Percentiles rank a stretch among this genome's conserved stretches.
Conservation (phyloP, 1,284 basidiomycete species). For the Sanghuangporus sanghuang region DNA sequence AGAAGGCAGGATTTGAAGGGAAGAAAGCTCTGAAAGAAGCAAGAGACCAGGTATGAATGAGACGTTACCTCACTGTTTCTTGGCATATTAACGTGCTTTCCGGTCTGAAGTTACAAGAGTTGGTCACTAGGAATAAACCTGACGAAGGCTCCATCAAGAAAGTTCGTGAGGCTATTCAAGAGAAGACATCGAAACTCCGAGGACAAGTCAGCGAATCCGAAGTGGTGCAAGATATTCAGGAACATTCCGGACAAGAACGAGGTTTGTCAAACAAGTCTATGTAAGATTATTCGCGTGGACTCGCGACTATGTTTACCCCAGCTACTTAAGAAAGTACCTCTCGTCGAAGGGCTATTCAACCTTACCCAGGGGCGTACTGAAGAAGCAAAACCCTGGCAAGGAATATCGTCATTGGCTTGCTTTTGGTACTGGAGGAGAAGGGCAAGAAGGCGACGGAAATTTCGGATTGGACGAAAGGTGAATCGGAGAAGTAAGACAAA, state of each 20-base stretch:
- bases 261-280: constrained; percentile 18
- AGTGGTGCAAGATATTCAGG: constrained; percentile 26
- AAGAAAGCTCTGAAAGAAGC: constrained; percentile 32
- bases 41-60: constrained; percentile 24
- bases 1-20: constrained; percentile 31
- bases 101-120: constrained; percentile 23
- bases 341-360: constrained; percentile 26
- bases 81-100: not conserved
- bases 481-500: constrained; percentile 26
- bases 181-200: constrained; percentile 27
- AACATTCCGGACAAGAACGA: constrained; percentile 28
- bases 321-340: constrained; percentile 25
- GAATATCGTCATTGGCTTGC: constrained; percentile 32
- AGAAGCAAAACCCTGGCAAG: constrained; percentile 30
- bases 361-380: constrained; percentile 27
- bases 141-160: constrained; percentile 25
- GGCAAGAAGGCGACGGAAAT: constrained; percentile 30
- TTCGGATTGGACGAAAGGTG: constrained; percentile 25
- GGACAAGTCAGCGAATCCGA: constrained; percentile 26
- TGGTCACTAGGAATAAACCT: constrained; percentile 25
- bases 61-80: not conserved
- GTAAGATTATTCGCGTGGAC: not conserved
- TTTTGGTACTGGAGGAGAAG: constrained; percentile 32
- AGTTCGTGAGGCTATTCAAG: constrained; percentile 25
- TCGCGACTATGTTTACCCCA: not conserved